Base-by-base conservation (phyloP, 2,329 filamentous ascomycete genomes). In the Colletotrichum noveboracense region DNA sequence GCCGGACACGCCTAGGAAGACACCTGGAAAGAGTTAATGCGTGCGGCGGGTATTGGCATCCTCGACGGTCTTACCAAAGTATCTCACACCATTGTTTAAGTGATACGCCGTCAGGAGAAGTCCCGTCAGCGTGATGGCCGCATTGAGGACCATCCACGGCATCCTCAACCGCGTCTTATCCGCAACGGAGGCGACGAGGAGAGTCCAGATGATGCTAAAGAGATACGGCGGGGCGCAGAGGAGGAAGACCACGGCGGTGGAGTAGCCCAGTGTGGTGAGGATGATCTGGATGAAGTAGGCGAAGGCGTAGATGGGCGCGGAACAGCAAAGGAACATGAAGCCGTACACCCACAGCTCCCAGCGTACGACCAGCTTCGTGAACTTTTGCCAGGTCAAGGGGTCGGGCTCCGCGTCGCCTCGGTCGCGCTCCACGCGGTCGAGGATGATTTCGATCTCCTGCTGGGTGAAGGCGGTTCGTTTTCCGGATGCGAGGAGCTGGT, bases 241-340 rank as follows among this genome's bases (percentile, higher is more conserved):
- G 6, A 84, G 77, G 66, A 83, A 83, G 1, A 81, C 79, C 5
- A 78, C 64, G 18, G 80, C 82, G 1, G 79, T 80, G 4, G 70
- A 68, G 66, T 79, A 80, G 8, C 79, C 79, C 48, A 84, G 78
- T 0, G 78, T 80, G 32, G 77, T 78, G 5, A 93, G 86, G 77
- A 93, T 93, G 78, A 92, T 89, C 4, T 91, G 91, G 5, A 92
- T 84, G 83, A 93, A 93, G 80, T 91, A 93, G 3, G 90, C 89
- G 28, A 93, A 87, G 0, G 91, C 89, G 79, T 93, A 93, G 1
- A 87, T 87, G n/a, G 90, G 88, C 3, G 89, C 90, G 0, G 90
- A 91, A 13, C 87, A 85, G 78, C 87, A 88, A 80, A 85, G 83
- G 68, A 80, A 83, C 71, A 86, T 79, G 24, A 80, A 76, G 5